phyloP scores from a whole-genome alignment of 2,329 filamentous ascomycete genomes.

The Monosporascus sp. region DNA sequence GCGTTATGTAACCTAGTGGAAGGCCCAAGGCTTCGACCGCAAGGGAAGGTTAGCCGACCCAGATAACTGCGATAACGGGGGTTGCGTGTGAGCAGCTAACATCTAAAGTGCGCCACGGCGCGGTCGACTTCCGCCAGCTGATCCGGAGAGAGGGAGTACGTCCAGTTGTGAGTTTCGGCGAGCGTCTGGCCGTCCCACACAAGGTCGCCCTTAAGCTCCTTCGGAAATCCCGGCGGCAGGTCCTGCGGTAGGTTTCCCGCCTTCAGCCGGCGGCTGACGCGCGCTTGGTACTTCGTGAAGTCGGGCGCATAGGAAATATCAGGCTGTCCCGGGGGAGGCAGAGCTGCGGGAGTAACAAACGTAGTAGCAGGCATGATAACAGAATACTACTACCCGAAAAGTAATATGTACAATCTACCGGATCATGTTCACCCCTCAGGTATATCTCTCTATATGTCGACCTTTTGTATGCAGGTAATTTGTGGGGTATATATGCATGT shows the following conservation, averaged over 20 bases:
- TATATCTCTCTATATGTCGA: neutral
- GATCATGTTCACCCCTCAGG: no score
- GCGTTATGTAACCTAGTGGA: constrained; percentile 36
- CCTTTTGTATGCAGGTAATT: neutral
- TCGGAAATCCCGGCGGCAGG: constrained; percentile 46
- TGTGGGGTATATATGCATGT: neutral
- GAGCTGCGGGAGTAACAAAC: constrained; percentile 16
- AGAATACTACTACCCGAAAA: neutral
- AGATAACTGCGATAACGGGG: constrained; percentile 1
- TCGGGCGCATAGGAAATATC: constrained; percentile 55
- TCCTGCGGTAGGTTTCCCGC: constrained; percentile 32
- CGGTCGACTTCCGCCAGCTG: constrained; percentile 45
- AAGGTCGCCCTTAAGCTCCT: constrained; percentile 40
- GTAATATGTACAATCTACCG: neutral
- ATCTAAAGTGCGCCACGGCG: constrained; percentile 36
- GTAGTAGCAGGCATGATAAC: constrained; percentile 11
- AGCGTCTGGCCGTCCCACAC: constrained; percentile 53
- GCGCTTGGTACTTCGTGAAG: constrained; percentile 45
- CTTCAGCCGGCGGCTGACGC: constrained; percentile 38
- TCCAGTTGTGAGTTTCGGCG: constrained; percentile 45
- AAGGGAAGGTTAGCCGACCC: neutral
- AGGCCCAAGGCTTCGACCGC: constrained; percentile 25
- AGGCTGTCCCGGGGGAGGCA: constrained; percentile 41
- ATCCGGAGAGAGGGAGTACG: constrained; percentile 38
- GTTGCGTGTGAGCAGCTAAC: constrained; percentile 15